Evolutionary conservation across 768 basidiomycete genomes (phyloP), one percentile per base, ranked within the genome.

Genomic region (Leccinum sublutescens): DNA sequence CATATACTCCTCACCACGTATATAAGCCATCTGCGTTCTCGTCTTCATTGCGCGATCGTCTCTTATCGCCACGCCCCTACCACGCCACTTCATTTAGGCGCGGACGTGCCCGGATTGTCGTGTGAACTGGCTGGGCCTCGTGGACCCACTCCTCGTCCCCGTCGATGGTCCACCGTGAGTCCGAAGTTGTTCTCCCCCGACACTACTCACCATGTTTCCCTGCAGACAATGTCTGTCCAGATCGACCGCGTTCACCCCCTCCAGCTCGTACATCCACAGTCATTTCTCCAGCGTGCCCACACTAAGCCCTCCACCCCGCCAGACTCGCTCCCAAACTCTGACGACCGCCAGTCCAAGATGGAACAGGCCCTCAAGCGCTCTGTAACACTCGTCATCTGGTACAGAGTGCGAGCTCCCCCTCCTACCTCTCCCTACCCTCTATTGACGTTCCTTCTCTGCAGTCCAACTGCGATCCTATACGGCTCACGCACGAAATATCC

Each of bases 311-410:
- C 38, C 38, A 38, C 63, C 36, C 60, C 65, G 9, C 60, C 62
- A 11, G 60, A 59, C 23, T 33, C 40, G 19, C 64, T 55, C 23
- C 23, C 51, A 19, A 49, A 57, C 58, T 33, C 31, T 33, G 60
- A 72, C 36, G 69, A 74, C 58, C 66, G 62, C 15, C 72, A 71
- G 12, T 65, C 60, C 12, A 71, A 77, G 64, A 62, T 74, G 58
- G 73, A 74, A 55, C 75, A 76, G 23, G 71, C 78, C 10, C 69
- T 77, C 52, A 79, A 74, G 58, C 80, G 84, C 34, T 83, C 85
- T 5, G 79, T 87, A 9, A 87, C 85, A 2, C 78, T 88, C 59
- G 79, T 88, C 54, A 81, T 87, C 59, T 88, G 87, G 87, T 86
- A 87, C 75, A 83, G 85, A 75, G 84, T 85, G 60, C 63, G 71